Base-by-base conservation (phyloP, 345 rosid genomes). In the Eucalyptus marginata region DNA sequence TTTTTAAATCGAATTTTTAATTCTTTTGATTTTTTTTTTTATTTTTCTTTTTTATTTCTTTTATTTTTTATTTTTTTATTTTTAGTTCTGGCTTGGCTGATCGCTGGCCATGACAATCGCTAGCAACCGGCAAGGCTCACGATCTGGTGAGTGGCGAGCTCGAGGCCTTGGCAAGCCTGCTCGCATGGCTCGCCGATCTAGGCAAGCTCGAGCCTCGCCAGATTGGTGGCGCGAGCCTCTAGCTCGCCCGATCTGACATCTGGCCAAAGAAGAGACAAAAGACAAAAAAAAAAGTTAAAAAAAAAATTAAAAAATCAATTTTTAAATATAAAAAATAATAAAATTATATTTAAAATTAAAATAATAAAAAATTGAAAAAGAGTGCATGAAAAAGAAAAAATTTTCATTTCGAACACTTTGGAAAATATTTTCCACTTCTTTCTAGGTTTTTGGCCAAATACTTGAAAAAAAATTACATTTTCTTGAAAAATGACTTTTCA, bases 181-280 rank as follows among this genome's bases (percentile, higher is more conserved):
- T 52, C 1, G 0, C 58, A 0, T 20, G 1, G 58, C 58, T 52
- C 5, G 0, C 10, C 0, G 0, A 52, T 52, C 58, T 52, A 52
- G 25, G 58, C 5, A 0, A 52, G 58, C 58, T 52, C 0, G 25
- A 2, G 58, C 25, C 58, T 52, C 0, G 10, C 58, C 1, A 20
- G 2, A 8, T 16, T 0, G 25, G 58, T 52, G 58, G 58, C 10
- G 0, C 5, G 0, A 52, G 58, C 5, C 25, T 52, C 2, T 52
- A 0, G 58, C 58, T 52, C 0, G 0, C 0, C 0, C 0, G 0
- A 52, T 52, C 5, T 52, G 5, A 9, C 58, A 20, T 0, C 0
- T n/a, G 0, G 10, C 58, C 58, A 52, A 52, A 52, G 58, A 52
- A 52, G 25, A 52, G 58, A 52, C 25, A 52, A 7, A 52, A 50